Base-by-base conservation (phyloP, 2,329 filamentous ascomycete species). In the Monilinia fructicola region DNA sequence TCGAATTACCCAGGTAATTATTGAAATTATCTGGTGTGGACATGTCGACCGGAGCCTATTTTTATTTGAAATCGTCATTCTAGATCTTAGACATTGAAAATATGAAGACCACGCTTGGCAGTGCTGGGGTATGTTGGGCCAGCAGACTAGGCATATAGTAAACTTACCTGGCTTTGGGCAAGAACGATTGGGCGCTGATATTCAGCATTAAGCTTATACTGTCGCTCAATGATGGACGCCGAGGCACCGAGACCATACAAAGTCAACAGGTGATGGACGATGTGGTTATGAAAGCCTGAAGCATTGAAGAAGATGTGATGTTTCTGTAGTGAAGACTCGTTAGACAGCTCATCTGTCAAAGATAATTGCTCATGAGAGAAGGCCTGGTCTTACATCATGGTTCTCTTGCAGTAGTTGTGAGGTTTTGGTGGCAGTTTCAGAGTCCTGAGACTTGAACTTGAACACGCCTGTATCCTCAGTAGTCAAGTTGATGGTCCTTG, bases 221-320 rank as follows among this genome's bases (percentile, higher is more conserved):
- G 87, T 14, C 78, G 78, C 71, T 88, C 82, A 4, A 97, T 81
- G 23, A 84, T 76, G 0, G 81, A 75, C 0, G 87, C 76, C 0
- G 83, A 78, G 10, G 91, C 92, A 0, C 89, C 89, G 1, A 95
- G 86, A 44, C 90, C 90, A 76, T 89, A 96, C 40, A 95, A 80
- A 21, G 88, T 87, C 14, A 96, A 83, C 6, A 96, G 78, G 46
- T 92, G 88, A 72, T 97, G 93, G 4, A 83, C 83, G 68, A 95
- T 91, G 74, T 97, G 93, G 76, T 97, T 91, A 74, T 97, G 93
- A 69, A 90, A 96, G 0, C 90, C 89, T 1, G 77, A 74, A 0
- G 83, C 68, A 69, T 95, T 96, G 82, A 93, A 96, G 79, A 89
- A 96, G 67, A 93, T 89, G 74, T 96, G 90, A 72, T 93, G 86